phyloP scores from a whole-genome alignment of 208 protist genomes.

The Crithidia mellificae region DNA sequence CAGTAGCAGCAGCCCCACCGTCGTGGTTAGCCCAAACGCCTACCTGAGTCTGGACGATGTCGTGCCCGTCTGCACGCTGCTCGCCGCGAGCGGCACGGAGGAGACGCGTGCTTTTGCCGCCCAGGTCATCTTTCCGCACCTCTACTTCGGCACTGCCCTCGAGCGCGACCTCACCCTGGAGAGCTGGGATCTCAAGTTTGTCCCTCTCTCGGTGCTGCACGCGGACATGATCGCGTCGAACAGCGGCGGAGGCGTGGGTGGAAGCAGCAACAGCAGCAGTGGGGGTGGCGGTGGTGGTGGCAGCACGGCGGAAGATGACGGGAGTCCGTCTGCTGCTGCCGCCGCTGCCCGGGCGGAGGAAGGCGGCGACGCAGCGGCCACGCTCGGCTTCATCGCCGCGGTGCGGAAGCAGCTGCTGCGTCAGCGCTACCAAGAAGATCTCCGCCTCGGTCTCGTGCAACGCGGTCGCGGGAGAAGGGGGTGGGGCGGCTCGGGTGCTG shows the following conservation, averaged over 20 bases:
- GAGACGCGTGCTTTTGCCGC: constrained; percentile 57
- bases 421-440: constrained; percentile 1
- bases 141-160: constrained; percentile 65
- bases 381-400: neutral
- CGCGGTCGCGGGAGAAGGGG: too few species aligned
- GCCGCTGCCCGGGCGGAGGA: constrained; percentile 11
- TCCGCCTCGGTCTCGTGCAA: neutral
- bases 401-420: constrained; percentile 15
- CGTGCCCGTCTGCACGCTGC: constrained; percentile 45
- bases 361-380: constrained; percentile 4
- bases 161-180: constrained; percentile 47
- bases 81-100: constrained; percentile 45
- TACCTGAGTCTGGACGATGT: constrained; percentile 45
- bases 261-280: constrained; percentile 13
- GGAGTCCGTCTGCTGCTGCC: neutral
- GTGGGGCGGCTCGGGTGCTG: neutral
- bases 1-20: neutral
- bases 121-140: constrained; percentile 69
- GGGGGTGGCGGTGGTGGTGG: constrained; percentile 23
- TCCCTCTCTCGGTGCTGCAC: constrained; percentile 31
- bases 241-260: constrained; percentile 19
- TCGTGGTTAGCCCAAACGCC: neutral
- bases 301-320: too few species aligned
- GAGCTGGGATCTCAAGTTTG: constrained; percentile 61
- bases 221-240: constrained; percentile 22